Evolutionary conservation across 192 early-diverging fungal species (phyloP), one percentile per base, ranked within the genome.

Genomic region (Coemansia sp.): DNA sequence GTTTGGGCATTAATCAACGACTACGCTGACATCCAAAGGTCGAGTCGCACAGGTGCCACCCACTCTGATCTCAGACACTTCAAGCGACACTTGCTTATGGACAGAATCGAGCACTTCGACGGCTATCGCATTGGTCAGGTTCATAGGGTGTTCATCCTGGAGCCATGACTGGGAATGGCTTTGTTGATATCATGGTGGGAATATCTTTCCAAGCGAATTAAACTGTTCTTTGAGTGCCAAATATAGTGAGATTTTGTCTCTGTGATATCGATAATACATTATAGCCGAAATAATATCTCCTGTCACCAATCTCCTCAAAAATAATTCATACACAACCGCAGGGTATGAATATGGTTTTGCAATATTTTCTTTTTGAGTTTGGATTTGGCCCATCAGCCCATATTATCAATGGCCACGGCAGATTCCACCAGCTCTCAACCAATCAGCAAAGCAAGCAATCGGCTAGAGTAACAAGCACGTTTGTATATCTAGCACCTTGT

Each of bases 1-100:
- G 24, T 57, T 4, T 66, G 64, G 64, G 51, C 38, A 0, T 20
- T 66, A n/a, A 55, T 66, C 24, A 44, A 57, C 41, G n/a, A 43
- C 1, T 66, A 33, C 30, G 1, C 57, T 10, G 53, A 66, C 52
- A 57, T 1, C 9, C 52, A 45, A 26, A 43, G 64, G 64, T 15
- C n/a, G 12, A 11, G 24, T 35, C 41, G 41, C n/a, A 1, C 38
- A 8, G 60, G 7, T n/a, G 18, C 18, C 4, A n/a, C n/a, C 20
- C 38, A 18, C 34, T 33, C 15, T 21, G 38, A 66, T 5, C 9
- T 55, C 12, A 36, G 20, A 14, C 3, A 18, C 1, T 66, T 66
- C 53, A 66, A 66, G 49, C 18, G 21, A 6, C 20, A 57, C 2
- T 39, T 66, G 35, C 41, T 66, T 9, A 6, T 16, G 3, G 53